Conservation (phyloP, 768 basidiomycete species). For the Leccinum ochraceum region DNA sequence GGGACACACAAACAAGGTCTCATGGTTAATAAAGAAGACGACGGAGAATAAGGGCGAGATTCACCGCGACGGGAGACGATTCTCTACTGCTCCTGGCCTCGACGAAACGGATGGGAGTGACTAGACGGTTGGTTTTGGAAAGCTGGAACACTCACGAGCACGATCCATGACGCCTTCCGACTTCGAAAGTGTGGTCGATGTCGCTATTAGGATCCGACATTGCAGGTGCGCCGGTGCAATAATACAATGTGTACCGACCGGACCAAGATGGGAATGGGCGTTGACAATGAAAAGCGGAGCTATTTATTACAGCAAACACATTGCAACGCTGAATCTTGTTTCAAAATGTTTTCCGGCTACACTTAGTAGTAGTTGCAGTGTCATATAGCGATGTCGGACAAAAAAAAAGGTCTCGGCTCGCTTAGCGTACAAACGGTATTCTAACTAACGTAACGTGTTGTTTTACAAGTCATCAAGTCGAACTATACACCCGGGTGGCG, state of each 20-base stretch:
- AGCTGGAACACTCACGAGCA: conserved; percentile 31
- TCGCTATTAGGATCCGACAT: conserved; percentile 20
- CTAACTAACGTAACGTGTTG: not conserved
- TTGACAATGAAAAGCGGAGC: not conserved
- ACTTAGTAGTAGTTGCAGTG: not conserved
- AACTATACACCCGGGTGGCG: conserved; percentile 44
- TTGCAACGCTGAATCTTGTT: conserved; percentile 7
- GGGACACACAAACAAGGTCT: not conserved
- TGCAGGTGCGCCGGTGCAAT: not conserved
- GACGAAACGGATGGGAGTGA: conserved; percentile 10
- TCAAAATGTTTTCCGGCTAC: conserved; percentile 1
- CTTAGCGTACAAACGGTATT: not conserved
- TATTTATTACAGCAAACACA: conserved; percentile 9
- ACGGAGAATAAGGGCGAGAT: conserved; percentile 18
- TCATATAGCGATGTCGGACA: not conserved
- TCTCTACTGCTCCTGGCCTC: conserved; percentile 55
- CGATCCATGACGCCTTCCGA: conserved; percentile 40
- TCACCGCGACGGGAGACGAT: conserved; percentile 50
- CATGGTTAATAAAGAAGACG: not conserved
- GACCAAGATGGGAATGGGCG: not conserved
- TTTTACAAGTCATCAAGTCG: conserved; percentile 13
- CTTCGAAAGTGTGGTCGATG: conserved; percentile 25
- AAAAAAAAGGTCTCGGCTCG: not conserved
- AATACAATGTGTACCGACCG: not conserved
- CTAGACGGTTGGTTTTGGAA: not conserved